Evolutionary conservation across 345 rosid genomes (phyloP), one percentile per base, ranked within the genome.

Genomic region (Bruguiera gymnorhiza): DNA sequence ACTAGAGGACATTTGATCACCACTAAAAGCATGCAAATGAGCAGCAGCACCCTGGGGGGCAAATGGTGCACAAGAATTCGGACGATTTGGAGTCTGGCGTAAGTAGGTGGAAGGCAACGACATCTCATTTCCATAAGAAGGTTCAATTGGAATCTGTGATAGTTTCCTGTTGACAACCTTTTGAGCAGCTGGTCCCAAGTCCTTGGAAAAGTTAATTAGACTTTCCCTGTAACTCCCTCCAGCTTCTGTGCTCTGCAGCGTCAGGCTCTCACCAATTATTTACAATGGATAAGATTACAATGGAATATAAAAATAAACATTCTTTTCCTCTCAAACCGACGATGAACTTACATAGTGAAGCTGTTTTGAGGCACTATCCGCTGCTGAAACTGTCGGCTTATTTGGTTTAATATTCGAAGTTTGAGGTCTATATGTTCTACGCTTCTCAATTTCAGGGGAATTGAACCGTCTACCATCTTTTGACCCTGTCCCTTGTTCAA

Each of bases 151-250:
- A 3, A 5, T n/a, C 26, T 62, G 67, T 20, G 60, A 69, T 10
- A 70, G 68, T 48, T 62, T 76, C 64, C 20, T 67, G 13, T 54
- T 29, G 30, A 75, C 80, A 46, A 63, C 34, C 57, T 6, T 63
- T 63, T 71, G 71, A 24, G 70, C 80, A 19, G 48, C 64, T 29
- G 76, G 70, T 57, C 80, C 80, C 61, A 68, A 18, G 65, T 62
- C 73, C 24, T 63, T 43, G 15, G 52, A 70, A 59, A 72, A 77
- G 29, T 29, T 21, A 39, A 11, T 27, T n/a, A 77, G 73, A 68
- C 80, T 77, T 26, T 68, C 70, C 7, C 5, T 10, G 60, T 64
- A 68, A 4, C 5, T 23, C 32, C 46, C 27, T 21, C 60, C 68
- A 27, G 64, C 65, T 34, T 26, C 26, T 4, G 59, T 3, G 64